phyloP scores from a whole-genome alignment of 306 rosid genomes.

The Canavalia ensiformis region DNA sequence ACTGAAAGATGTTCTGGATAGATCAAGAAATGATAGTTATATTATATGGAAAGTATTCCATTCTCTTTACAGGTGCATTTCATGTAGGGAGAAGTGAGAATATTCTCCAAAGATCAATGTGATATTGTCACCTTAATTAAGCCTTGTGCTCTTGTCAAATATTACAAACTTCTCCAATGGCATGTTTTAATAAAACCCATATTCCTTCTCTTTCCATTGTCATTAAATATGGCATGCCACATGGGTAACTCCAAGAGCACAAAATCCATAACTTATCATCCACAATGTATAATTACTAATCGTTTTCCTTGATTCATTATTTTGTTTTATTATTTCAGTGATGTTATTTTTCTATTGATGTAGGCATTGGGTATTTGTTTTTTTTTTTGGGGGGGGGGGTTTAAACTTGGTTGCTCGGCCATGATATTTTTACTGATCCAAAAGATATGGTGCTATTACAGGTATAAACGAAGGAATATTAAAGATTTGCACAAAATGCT shows the following conservation, averaged over 20 bases:
- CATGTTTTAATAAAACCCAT: not conserved
- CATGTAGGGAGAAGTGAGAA: not conserved
- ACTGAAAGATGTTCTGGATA: not conserved
- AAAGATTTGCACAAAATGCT: constrained; percentile 87
- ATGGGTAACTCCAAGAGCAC: constrained; percentile 31
- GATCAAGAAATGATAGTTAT: constrained; percentile 20
- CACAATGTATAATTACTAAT: not conserved
- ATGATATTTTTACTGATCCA: not conserved
- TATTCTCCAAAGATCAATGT: constrained; percentile 1
- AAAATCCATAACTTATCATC: not conserved
- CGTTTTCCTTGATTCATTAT: not conserved
- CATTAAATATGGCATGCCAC: not conserved
- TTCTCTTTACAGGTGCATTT: constrained; percentile 33
- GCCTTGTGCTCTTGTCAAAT: constrained; percentile 28
- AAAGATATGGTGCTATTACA: constrained; percentile 30
- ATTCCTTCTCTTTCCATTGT: constrained; percentile 12
- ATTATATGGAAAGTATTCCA: constrained; percentile 12
- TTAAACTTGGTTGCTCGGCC: not conserved
- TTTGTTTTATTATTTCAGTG: not conserved
- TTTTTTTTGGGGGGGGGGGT: not conserved
- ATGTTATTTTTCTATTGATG: too few relatives aligned
- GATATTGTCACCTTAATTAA: constrained; percentile 2
- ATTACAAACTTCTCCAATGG: not conserved
- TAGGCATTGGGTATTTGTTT: too few relatives aligned
- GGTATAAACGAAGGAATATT: constrained; percentile 82